Percentiles rank a stretch among this genome's conserved stretches.
phyloP scores from a whole-genome alignment of 352 stramenopile genomes.

The Achlya hypogyna region DNA sequence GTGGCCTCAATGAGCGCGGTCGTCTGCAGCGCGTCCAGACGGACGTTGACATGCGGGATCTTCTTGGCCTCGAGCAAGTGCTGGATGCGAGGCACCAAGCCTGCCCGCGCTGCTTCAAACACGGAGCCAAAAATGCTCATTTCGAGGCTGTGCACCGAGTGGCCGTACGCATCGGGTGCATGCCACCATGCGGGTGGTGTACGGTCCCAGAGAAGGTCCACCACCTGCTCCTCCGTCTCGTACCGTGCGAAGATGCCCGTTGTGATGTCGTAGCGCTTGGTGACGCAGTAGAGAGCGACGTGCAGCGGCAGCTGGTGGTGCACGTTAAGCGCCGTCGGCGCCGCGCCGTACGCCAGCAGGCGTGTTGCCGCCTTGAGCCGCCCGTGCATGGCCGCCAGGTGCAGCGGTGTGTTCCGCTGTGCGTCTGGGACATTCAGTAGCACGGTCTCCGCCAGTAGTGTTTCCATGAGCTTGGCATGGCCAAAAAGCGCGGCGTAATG shows the following conservation, averaged over 20 bases:
- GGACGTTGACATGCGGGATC: not conserved
- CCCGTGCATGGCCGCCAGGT: not conserved
- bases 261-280: not conserved
- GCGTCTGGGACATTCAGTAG: not conserved
- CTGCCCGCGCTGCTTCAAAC: conserved; percentile 11
- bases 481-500: conserved; percentile 3
- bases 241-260: conserved; percentile 4
- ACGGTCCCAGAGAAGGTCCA: conserved; percentile 10
- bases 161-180: not conserved
- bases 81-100: conserved; percentile 8
- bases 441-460: not conserved
- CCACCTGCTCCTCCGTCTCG: not conserved
- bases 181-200: conserved; percentile 7
- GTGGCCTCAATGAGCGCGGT: conserved; percentile 6
- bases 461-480: not conserved
- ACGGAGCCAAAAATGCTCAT: conserved; percentile 1
- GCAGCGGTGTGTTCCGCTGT: conserved; percentile 8
- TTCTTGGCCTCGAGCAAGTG: conserved; percentile 13
- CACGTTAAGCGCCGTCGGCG: conserved; percentile 3
- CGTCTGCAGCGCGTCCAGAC: not conserved
- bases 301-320: conserved; percentile 9
- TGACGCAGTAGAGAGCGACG: not conserved
- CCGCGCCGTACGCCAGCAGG: not conserved
- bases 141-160: not conserved
- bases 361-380: conserved; percentile 1